Base-by-base conservation (phyloP, 352 stramenopile species). In the Pythium aphanidermatum region DNA sequence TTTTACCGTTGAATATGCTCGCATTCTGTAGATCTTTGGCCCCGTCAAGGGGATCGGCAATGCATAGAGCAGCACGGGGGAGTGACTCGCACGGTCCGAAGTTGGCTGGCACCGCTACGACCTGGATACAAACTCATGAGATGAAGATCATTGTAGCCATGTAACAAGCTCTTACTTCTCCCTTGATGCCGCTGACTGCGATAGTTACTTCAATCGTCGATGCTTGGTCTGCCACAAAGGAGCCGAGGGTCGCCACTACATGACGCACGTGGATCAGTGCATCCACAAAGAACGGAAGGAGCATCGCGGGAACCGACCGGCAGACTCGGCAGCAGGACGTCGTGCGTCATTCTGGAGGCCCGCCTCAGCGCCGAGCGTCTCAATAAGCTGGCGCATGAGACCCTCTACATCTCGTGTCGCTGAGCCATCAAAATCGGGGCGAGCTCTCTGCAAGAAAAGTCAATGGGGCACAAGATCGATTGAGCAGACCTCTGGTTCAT, bases 51-150 rank as follows among this genome's bases (percentile, higher is more conserved):
- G 75, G 79, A 14, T 84, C 65, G 3, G 70, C 79, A 5, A 86
- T 41, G 3, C 79, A 56, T 2, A 88, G 26, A 13, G 50, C 47
- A 8, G 49, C 49, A 9, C 69, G 49, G 21, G 62, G 46, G 7
- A 91, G 48, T 3, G 78, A 78, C 35, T 83, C 60, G 27, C 74
- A 88, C 12, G 75, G 75, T n/a, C 74, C 74, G 61, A 91, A 91
- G 50, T 88, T 86, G 11, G 66, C 78, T 2, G 78, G 73, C 14
- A 88, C 51, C 9, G 74, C 71, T 21, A 91, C 68, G 19, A 88
- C 78, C 78, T 91, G 21, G 1, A 40, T 24, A 2, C 45, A 6
- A 42, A 37, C 24, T 7, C 11, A 6, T 24, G 5, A n/a, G 19
- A 26, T 38, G 19, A 9, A 40, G 21, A 2, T 16, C n/a, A n/a